A percentile compares a stretch with the other conserved stretches of the same genome.
Evolutionary conservation across 176 grass and related monocot genomes (phyloP).

Genomic region (Coix lacrymajobi): DNA sequence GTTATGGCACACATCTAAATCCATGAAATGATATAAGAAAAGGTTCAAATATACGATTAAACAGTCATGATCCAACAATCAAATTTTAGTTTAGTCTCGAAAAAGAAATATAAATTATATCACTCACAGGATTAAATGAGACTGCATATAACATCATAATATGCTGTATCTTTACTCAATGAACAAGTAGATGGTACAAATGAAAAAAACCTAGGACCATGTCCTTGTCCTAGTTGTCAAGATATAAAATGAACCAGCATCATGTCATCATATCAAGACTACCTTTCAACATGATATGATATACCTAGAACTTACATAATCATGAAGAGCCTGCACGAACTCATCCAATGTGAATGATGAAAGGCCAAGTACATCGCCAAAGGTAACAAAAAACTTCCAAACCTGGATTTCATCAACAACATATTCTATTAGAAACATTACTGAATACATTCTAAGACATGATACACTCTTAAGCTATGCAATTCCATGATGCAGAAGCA

Average conservation of each 20-base stretch:
- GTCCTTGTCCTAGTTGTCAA: background rate
- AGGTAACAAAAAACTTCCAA: slow-evolving; percentile 97
- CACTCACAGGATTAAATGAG: slow-evolving; percentile 1
- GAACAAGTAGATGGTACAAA: background rate
- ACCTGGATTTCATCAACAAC: slow-evolving; percentile 50
- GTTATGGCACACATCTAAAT: background rate
- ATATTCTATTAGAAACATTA: slow-evolving; percentile 24
- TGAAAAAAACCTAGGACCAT: background rate
- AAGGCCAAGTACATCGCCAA: slow-evolving; percentile 80
- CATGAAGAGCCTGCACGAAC: slow-evolving; percentile 96
- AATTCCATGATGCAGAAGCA: background rate
- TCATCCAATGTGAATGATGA: slow-evolving; percentile 92
- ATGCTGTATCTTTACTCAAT: background rate
- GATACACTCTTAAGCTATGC: slow-evolving; percentile 9
- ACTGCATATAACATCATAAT: background rate
- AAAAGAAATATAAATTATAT: background rate
- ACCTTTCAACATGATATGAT: slow-evolving; percentile 1
- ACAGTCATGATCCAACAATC: background rate
- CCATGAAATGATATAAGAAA: background rate
- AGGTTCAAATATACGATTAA: background rate
- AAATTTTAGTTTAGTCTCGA: background rate
- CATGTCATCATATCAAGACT: background rate
- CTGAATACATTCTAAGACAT: background rate
- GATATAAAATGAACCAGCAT: slow-evolving; percentile 18
- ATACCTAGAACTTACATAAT: slow-evolving; percentile 71